Evolutionary conservation across 108 stramenopile genomes (phyloP).

Genomic region (Skeletonema grethae): DNA sequence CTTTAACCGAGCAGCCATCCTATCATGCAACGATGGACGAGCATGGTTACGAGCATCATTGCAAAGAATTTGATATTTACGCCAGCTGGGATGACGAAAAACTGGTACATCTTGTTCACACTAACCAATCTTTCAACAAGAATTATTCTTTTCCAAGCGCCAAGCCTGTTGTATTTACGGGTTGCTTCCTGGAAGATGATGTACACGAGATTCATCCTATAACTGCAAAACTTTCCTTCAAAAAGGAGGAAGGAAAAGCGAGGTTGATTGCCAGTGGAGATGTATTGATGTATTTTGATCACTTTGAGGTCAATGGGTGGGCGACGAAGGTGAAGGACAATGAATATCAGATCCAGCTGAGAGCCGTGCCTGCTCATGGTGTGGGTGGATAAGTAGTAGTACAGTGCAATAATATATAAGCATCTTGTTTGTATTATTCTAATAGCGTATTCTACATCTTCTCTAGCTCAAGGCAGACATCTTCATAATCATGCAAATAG

Average conservation of each 20-base stretch:
- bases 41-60: not conserved
- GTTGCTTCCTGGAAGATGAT: not conserved
- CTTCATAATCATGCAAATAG: no score
- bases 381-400: not conserved
- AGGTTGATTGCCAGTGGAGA: not conserved
- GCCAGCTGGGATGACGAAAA: constrained; percentile 1
- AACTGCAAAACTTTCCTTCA: not conserved
- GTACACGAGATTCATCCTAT: not conserved
- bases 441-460: no score
- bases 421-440: no score
- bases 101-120: not conserved
- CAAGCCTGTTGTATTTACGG: not conserved
- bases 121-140: not conserved
- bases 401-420: no score
- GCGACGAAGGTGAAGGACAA: not conserved
- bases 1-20: constrained; percentile 3
- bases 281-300: not conserved
- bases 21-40: not conserved
- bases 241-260: not conserved
- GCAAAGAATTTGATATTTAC: not conserved
- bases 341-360: not conserved
- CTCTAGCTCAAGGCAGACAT: no score
- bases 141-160: not conserved
- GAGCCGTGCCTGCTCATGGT: not conserved
- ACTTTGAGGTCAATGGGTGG: not conserved